Conservation (phyloP, 2,329 filamentous ascomycete genomes). For the Aspergillus fumigatus region DNA sequence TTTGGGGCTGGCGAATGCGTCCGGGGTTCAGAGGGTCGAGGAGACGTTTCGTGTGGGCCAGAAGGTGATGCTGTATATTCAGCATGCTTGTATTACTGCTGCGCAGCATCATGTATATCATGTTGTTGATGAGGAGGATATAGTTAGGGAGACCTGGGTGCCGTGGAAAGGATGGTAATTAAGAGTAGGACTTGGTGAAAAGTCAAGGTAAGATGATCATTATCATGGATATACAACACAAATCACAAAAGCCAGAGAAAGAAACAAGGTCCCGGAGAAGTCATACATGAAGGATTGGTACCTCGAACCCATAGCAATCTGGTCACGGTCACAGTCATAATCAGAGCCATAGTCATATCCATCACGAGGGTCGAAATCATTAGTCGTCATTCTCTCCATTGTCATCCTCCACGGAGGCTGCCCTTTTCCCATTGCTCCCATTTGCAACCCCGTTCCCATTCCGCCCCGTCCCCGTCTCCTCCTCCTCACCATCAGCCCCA, state of each 20-base stretch:
- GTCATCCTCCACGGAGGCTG: not conserved
- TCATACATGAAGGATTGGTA: not conserved
- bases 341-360: not conserved
- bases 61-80: conserved; percentile 68
- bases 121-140: conserved; percentile 54
- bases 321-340: not conserved
- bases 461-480: not conserved
- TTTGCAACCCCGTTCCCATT: not conserved
- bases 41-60: conserved; percentile 56
- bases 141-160: conserved; percentile 24
- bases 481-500: not conserved
- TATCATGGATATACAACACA: not conserved
- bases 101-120: conserved; percentile 67
- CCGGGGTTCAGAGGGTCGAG: conserved; percentile 34
- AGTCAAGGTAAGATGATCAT: not conserved
- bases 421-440: not conserved
- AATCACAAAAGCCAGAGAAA: not conserved
- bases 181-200: not conserved
- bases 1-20: conserved; percentile 50
- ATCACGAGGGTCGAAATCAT: not conserved
- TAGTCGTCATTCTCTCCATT: not conserved
- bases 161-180: conserved; percentile 24
- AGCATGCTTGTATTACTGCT: conserved; percentile 74
- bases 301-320: not conserved
- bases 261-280: not conserved